Base-by-base conservation (phyloP, 164 flowering plant species). In the Sextonia rubra region DNA sequence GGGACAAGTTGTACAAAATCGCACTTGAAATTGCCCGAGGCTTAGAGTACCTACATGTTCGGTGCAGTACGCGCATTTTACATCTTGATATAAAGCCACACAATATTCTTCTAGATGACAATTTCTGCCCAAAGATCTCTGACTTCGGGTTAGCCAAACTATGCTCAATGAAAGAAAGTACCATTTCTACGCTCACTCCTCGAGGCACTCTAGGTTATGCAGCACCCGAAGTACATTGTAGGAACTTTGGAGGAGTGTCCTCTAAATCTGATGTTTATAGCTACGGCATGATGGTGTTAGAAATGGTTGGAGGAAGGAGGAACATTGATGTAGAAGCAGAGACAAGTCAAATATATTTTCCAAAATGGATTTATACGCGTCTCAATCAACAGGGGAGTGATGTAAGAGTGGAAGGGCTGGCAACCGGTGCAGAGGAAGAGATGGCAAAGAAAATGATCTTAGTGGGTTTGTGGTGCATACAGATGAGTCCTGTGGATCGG, bases 141-240 rank as follows among this genome's bases (percentile, higher is more conserved):
- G n/a, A n/a, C n/a, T n/a, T n/a, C n/a, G n/a, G n/a, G n/a, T n/a
- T n/a, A n/a, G n/a, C n/a, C 17, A 69, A 52, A 29, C 47, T 69
- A 4, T 69, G 61, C 17, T 29, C 52, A 18, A 25, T 15, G 23
- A 26, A 11, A 55, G 63, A 60, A 27, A 67, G 55, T 14, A 12
- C 1, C 4, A 26, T 48, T 24, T 63, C 68, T 2, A 25, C 27
- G 60, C 24, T 23, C 17, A 61, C 17, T 4, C 27, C 69, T 8
- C 52, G 75, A 56, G 75, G 75, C 12, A 73, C 75, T 11, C 0
- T 29, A 2, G 75, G 75, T 17, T 73, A 73, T 29, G 56, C 66
- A 12, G 70, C 75, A 14, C 75, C 75, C 4, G 75, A 73, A 25
- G 18, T 56, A 23, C n/a, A 0, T 15, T 52, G 3, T 68, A 47